Conservation (phyloP, 768 basidiomycete genomes). For the Auricularia heimuer region DNA sequence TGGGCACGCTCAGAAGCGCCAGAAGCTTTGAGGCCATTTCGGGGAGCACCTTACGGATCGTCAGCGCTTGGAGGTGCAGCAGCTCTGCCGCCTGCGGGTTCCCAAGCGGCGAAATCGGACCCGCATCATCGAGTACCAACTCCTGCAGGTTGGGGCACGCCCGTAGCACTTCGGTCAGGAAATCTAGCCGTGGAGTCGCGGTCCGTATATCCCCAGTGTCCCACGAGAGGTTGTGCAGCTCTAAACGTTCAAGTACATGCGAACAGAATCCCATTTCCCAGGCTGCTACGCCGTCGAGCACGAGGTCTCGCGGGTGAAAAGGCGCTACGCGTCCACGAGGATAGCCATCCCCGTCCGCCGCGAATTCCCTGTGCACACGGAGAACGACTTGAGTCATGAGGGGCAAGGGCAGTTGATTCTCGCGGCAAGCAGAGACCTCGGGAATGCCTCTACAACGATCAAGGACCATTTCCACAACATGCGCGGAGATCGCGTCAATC, state of each 20-base stretch:
- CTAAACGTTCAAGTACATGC: neutral
- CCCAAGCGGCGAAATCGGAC: neutral
- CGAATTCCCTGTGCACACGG: neutral
- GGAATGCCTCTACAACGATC: neutral
- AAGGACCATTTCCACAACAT: neutral
- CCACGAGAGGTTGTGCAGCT: neutral
- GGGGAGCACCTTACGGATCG: neutral
- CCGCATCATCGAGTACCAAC: neutral
- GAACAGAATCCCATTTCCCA: neutral
- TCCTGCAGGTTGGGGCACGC: neutral
- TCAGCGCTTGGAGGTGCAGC: neutral
- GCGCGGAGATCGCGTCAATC: neutral
- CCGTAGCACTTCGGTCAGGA: neutral
- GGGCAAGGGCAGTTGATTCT: too few relatives aligned
- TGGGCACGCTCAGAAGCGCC: too few relatives aligned
- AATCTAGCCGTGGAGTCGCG: neutral
- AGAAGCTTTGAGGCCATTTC: neutral
- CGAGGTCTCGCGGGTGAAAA: neutral
- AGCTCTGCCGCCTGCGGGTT: neutral
- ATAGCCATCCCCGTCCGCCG: neutral
- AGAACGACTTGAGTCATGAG: neutral
- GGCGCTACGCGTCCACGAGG: neutral
- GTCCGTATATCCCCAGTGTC: neutral
- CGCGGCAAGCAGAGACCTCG: neutral
- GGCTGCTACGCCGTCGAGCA: neutral